Evolutionary conservation across 2,329 filamentous ascomycete genomes (phyloP), one percentile per base, ranked within the genome.

Genomic region (Macroventuria anomochaeta): DNA sequence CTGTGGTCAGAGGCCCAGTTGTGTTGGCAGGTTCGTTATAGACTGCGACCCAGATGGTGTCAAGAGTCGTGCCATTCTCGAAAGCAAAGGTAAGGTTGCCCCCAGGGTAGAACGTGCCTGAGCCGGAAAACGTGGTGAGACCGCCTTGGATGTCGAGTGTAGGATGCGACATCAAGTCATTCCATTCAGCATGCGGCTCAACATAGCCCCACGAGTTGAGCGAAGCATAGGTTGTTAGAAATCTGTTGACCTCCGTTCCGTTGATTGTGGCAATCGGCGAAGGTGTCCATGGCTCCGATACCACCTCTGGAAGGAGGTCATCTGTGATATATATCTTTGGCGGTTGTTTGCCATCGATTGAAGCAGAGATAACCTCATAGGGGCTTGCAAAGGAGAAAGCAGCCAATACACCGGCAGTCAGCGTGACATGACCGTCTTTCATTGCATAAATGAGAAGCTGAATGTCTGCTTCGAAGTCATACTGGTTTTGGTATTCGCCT

Each of bases 111-210:
- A 77, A 73, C 8, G 70, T 71, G 0, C 65, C 61, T 7, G 48
- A 55, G 25, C 46, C 47, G 44, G 39, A 32, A 25, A 56, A 59
- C 21, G 47, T 29, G 15, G 47, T 67, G 0, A 63, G 41, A 3
- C 42, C n/a, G 3, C 54, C 62, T 33, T 48, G 61, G 1, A 65
- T 63, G 33, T 69, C 56, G 0, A 46, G 21, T 1, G 50, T 47
- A 11, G 65, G 64, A n/a, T 32, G 54, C 2, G 36, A 41, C 57
- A 68, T 63, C 12, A 68, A 51, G 5, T 70, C 51, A 42, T 78
- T 78, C 73, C 72, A 79, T 28, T 78, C 76, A 0, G 73, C 74
- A 47, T 79, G 68, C 2, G 65, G 64, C 33, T 79, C 76, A 6
- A 77, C 46, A 23, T 60, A 68, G 5, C 76, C 75, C 12, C 60